Base-by-base conservation (phyloP, 306 rosid species). In the Pterocarpus macrocarpus region DNA sequence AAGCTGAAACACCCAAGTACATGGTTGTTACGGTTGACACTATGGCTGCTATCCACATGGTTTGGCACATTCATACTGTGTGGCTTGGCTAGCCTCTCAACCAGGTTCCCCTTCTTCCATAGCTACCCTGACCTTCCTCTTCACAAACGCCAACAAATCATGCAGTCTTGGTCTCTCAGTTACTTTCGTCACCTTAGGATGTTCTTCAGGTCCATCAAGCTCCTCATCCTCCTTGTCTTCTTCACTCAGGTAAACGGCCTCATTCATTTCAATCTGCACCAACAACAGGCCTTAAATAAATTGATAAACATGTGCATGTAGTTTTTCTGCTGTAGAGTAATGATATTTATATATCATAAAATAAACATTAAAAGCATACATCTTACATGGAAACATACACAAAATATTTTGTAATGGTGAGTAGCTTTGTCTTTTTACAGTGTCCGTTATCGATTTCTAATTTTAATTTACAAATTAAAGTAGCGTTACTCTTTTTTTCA, bases 31-130 rank as follows among this genome's bases (percentile, higher is more conserved):
- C 4, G 55, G 10, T 0, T 78, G 50, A 32, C 85, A 3, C 41
- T 94, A 53, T 90, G 94, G 93, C 30, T 89, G 39, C 56, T 94
- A 6, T 94, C 98, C 0, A 91, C 93, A 30, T 89, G 98, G 97
- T 73, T 82, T 36, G 98, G 98, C 7, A 90, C 92, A 15, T 71
- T 90, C 7, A 64, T 91, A 13, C 6, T 91, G 4, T 87, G 93
- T 69, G 98, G 98, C 7, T 55, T 8, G 11, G 45, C 44, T 0
- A 69, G 97, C 67, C 45, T 91, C 9, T 61, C 89, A 1, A 32
- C 41, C 4, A 32, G 53, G 5, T 94, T 86, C 52, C 98, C 98
- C 0, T 94, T 89, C 85, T 75, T 91, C 57, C 89, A 69, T 1
- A 85, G 84, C 76, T 91, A 55, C 69, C 76, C 89, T 4, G 4